phyloP scores from a whole-genome alignment of 768 basidiomycete genomes.

The Peribolospora baueri region DNA sequence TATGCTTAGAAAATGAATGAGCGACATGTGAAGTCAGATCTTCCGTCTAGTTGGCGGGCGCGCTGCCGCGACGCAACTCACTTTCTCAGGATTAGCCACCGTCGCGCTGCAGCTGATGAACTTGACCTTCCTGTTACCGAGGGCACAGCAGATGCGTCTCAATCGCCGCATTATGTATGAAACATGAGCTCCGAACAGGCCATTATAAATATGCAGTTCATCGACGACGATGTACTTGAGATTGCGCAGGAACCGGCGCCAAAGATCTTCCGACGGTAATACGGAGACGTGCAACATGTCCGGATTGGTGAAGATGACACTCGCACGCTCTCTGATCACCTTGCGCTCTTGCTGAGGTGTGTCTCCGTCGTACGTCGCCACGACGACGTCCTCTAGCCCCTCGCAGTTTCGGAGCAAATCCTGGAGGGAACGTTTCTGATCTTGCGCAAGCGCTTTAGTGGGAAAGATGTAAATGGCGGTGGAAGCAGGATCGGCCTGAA shows the following conservation, averaged over 20 bases:
- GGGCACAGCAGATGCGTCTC: constrained; percentile 9
- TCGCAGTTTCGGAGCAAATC: constrained; percentile 37
- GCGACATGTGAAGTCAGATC: background rate
- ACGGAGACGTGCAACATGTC: constrained; percentile 70
- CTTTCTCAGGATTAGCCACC: constrained; percentile 39
- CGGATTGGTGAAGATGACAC: constrained; percentile 59
- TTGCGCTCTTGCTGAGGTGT: constrained; percentile 44
- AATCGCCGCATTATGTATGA: constrained; percentile 50
- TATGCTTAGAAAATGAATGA: constrained; percentile 26
- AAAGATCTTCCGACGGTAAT: constrained; percentile 56
- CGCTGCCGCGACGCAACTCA: background rate
- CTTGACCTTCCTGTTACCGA: constrained; percentile 12
- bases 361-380: constrained; percentile 69
- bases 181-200: constrained; percentile 60
- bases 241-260: constrained; percentile 61
- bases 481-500: constrained; percentile 35
- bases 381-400: constrained; percentile 37
- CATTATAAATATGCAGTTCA: constrained; percentile 66
- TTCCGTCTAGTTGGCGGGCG: background rate
- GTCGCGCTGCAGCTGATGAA: constrained; percentile 80
- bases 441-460: constrained; percentile 82
- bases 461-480: constrained; percentile 72
- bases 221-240: constrained; percentile 48
- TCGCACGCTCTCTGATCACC: constrained; percentile 41
- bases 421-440: constrained; percentile 48